phyloP scores from a whole-genome alignment of 257 asterid genomes.

The Misopates orontium region DNA sequence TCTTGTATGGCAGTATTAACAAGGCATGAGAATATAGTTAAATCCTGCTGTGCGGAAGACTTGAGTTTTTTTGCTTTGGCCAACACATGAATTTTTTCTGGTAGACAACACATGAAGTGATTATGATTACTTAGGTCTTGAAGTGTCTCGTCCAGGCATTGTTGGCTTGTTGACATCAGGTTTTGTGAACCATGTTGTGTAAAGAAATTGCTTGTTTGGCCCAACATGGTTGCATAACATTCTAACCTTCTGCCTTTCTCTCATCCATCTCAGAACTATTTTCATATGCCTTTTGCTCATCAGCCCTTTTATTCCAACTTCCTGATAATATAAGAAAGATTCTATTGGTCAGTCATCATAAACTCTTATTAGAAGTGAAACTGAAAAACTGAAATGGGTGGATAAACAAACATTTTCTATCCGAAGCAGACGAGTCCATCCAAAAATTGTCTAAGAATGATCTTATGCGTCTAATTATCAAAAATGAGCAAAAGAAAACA shows the following conservation, averaged over 20 bases:
- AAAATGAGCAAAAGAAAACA: not conserved
- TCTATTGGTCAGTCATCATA: not conserved
- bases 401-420: not conserved
- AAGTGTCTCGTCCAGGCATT: constrained; percentile 34
- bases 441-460: not conserved
- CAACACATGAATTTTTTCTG: too few relatives aligned
- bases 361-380: not conserved
- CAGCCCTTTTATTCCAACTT: constrained; percentile 76
- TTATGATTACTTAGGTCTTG: constrained; percentile 47
- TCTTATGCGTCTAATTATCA: not conserved
- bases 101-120: too few relatives aligned
- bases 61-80: not conserved
- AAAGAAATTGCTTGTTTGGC: constrained; percentile 66
- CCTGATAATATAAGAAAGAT: constrained; percentile 42
- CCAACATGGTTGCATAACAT: constrained; percentile 79
- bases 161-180: constrained; percentile 39
- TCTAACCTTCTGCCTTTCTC: constrained; percentile 78
- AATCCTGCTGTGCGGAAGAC: not conserved
- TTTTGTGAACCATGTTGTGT: constrained; percentile 84
- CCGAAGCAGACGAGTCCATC: not conserved
- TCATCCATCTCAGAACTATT: constrained; percentile 82
- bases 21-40: not conserved
- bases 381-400: not conserved
- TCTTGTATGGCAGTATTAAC: not conserved
- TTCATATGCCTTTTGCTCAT: constrained; percentile 84